Evolutionary conservation across 2,329 filamentous ascomycete genomes (phyloP), one percentile per base, ranked within the genome.

Genomic region (Zasmidium angulare): DNA sequence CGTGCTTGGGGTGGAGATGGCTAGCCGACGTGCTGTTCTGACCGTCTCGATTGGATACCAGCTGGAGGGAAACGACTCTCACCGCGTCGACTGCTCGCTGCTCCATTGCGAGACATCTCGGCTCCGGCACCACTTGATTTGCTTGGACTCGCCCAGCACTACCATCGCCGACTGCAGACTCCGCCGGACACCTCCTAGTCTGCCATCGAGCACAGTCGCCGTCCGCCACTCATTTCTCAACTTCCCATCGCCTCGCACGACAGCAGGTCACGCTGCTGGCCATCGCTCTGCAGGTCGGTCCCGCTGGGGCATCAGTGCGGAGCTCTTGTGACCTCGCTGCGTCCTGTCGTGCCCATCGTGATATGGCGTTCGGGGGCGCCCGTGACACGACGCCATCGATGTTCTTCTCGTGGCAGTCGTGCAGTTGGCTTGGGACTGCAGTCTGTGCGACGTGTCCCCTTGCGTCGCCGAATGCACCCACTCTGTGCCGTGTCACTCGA

Each of bases 381-480:
- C 29, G 56, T 61, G n/a, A 53, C 56, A 61, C 61, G 46, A 58
- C 56, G 62, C 62, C 58, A 60, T 50, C 51, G 54, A 43, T 46
- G 22, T 26, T 50, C 57, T 17, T 65, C 65, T 66, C 64, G 65
- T 68, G 66, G 63, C 63, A 58, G 59, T 64, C 62, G 63, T 55
- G 64, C 63, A 60, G 58, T 58, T 59, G 56, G 59, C 58, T 60
- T 53, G 54, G 51, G 49, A 58, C 29, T 55, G 23, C 26, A 50
- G 51, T 51, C 21, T 57, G 62, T 62, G 53, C 55, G 48, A 60
- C 63, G 57, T 49, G 56, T 59, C 59, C 62, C n/a, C 63, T 66
- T 63, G 65, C 66, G 59, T 66, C 36, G 56, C 58, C 56, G 47
- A 52, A 60, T 67, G 67, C 66, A 63, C 55, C 61, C 69, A 69